Percentiles rank a stretch among this genome's conserved stretches.
Evolutionary conservation across 148 eudicot genomes (phyloP).

Genomic region (Nyssa sinensis): DNA sequence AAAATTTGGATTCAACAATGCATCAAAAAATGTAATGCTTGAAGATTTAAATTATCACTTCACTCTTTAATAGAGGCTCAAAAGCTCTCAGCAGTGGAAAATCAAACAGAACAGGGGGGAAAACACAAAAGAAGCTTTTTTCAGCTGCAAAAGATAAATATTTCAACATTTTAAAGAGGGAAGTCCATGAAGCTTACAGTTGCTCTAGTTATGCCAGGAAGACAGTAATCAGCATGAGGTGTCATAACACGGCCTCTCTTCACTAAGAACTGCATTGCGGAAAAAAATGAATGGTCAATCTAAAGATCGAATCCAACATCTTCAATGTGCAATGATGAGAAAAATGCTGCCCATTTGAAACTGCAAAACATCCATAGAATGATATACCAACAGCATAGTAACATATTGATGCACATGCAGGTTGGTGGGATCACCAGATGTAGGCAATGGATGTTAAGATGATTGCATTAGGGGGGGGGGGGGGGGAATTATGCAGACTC

Average conservation of each 20-base stretch:
- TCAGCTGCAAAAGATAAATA: not conserved
- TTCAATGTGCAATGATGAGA: not conserved
- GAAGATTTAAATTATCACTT: not conserved
- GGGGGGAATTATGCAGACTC: not conserved
- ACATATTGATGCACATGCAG: not conserved
- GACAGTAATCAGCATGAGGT: conserved; percentile 97
- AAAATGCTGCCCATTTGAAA: not conserved
- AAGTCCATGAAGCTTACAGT: conserved; percentile 59
- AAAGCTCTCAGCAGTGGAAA: too few relatives aligned
- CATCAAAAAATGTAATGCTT: not conserved
- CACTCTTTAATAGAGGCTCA: too few relatives aligned
- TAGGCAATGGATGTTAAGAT: not conserved
- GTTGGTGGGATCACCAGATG: not conserved
- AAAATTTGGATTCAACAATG: not conserved
- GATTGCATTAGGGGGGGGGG: not conserved
- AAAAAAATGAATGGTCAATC: not conserved
- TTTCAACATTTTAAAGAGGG: not conserved
- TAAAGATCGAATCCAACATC: not conserved
- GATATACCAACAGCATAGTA: not conserved
- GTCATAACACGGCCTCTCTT: conserved; percentile 81
- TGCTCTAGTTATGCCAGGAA: conserved; percentile 96
- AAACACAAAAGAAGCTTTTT: not conserved
- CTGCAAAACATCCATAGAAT: conserved; percentile 1
- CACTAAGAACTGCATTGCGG: conserved; percentile 77
- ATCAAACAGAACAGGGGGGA: not conserved